A percentile compares a stretch with the other conserved stretches of the same genome.
These are phyloP conservation scores for Cercophora samala DNA, from an alignment of 495 filamentous ascomycete genomes.

Conservation along the genomic window DNA sequence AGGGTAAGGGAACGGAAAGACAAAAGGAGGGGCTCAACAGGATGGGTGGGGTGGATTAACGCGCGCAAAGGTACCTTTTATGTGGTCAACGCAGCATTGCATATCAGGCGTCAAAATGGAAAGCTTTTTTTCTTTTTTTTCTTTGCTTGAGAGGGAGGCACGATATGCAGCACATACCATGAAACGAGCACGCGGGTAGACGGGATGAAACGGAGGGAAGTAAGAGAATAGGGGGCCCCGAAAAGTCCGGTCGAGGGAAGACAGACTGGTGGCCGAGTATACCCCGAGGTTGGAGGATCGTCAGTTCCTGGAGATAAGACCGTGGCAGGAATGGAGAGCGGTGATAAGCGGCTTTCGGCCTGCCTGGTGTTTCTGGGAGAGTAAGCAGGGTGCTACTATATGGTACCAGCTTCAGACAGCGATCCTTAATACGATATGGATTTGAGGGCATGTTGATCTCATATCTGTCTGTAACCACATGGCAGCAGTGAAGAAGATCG, in stretches of 20 bases:
- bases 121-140: not conserved
- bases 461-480: not conserved
- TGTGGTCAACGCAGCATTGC: conserved; percentile 22
- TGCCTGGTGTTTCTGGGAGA: not conserved
- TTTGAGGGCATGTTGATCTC: not conserved
- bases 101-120: conserved; percentile 22
- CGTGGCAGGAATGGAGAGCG: not conserved
- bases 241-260: not conserved
- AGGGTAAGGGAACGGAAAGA: not conserved
- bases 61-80: conserved; percentile 12
- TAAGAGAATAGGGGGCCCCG: not conserved
- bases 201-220: not conserved
- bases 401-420: not conserved
- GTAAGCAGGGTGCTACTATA: not conserved
- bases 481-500: not conserved
- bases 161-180: not conserved
- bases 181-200: not conserved
- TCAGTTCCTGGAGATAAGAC: not conserved
- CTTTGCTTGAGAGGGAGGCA: not conserved
- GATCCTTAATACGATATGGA: not conserved
- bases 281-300: not conserved
- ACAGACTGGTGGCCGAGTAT: not conserved
- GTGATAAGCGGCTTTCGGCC: not conserved
- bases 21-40: not conserved
- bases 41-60: not conserved